Base-by-base conservation (phyloP, 75 land plant species). In the Sequoia sempervirens region DNA sequence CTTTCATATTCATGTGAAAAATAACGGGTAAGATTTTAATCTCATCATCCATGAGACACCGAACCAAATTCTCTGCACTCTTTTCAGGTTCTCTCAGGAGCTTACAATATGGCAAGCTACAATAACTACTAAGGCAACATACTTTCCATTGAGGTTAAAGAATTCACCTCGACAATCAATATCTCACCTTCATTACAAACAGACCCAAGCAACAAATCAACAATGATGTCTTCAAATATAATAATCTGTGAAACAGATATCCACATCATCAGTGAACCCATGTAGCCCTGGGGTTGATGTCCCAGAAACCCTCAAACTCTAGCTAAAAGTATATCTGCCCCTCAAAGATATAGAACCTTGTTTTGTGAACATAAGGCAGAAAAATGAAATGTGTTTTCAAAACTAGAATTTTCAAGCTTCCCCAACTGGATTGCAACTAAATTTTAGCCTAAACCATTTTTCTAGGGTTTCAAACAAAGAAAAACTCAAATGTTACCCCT, bases 41-140 rank as follows among this genome's bases (percentile, higher is more conserved):
- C 90, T 92, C 90, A 79, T 96, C 98, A 0, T 95, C 98, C 95
- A 94, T 93, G 4, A 96, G 85, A 26, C 93, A 92, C 90, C 93
- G 93, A n/a, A 96, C 96, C 15, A 94, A 85, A 84, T 94, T 96
- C 89, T 96, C 97, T n/a, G 97, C 92, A 64, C 89, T 88, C 43
- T 96, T 92, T 83, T 93, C 87, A 5, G 91, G 83, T 26, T 92
- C 96, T 6, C 61, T 88, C 56, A 64, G 86, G 11, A 93, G 96
- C 72, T 84, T 13, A 54, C 96, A 96, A 47, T 90, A 94, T 0
- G 95, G 96, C n/a, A 93, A 87, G 26, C 89, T 93, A 81, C 93
- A 94, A 34, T 96, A 94, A 83, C 87, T 88, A 73, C 46, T 85
- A 94, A 11, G 95, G 93, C 11, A 96, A 92, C 86, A 93, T 95